Evolutionary conservation across 163 green algal genomes (phyloP).

Genomic region (Picocystis sp.): DNA sequence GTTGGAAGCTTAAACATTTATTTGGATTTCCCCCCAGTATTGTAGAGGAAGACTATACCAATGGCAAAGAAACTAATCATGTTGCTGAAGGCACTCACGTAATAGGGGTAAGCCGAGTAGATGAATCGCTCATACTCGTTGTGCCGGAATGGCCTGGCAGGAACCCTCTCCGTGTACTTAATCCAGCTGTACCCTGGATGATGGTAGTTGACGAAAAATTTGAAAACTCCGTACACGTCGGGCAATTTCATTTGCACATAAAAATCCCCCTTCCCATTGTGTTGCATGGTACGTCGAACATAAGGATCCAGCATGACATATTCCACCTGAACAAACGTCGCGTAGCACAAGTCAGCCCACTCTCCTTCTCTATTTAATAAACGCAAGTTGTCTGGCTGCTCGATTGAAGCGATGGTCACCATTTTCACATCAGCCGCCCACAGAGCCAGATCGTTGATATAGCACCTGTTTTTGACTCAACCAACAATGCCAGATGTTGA

Average conservation of each 20-base stretch:
- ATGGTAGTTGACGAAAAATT: constrained; percentile 79
- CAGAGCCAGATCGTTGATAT: no score
- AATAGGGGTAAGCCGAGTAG: constrained; percentile 77
- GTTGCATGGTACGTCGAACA: constrained; percentile 45
- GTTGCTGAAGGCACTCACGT: constrained; percentile 47
- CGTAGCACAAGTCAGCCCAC: neutral
- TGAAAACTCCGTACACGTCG: constrained; percentile 94
- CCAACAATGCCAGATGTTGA: no score
- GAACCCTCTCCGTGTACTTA: constrained; percentile 40
- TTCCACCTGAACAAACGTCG: constrained; percentile 60
- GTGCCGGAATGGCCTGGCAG: constrained; percentile 78
- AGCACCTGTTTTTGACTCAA: no score
- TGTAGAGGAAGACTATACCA: constrained; percentile 51
- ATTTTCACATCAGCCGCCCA: no score
- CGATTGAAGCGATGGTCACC: no score
- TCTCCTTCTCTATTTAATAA: constrained; percentile 15
- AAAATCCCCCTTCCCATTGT: constrained; percentile 44
- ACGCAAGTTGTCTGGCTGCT: no score
- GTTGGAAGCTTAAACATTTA: no score
- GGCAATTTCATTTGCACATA: constrained; percentile 57
- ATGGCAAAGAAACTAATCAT: constrained; percentile 59
- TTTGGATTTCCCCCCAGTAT: constrained; percentile 11
- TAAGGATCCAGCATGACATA: constrained; percentile 91
- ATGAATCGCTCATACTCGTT: constrained; percentile 93
- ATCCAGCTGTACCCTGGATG: constrained; percentile 58